phyloP scores from a whole-genome alignment of 805 yeast species.

The Starmerella etchellsii region DNA sequence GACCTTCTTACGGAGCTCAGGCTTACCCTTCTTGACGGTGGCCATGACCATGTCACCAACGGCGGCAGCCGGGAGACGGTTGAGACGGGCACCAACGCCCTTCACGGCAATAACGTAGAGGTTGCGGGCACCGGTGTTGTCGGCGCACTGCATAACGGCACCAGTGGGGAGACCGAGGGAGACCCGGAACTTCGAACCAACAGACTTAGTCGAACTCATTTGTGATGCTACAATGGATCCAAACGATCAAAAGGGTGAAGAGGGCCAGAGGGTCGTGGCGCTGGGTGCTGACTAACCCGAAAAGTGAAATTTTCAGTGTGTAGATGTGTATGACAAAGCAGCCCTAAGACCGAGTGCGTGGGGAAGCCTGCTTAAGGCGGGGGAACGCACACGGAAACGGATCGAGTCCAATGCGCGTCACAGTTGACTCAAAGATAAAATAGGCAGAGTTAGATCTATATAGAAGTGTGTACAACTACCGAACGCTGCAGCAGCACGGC shows the following conservation, averaged over 20 bases:
- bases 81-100: slow-evolving; percentile 98
- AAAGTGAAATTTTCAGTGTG: slow-evolving; percentile 1
- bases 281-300: background rate
- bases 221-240: slow-evolving; percentile 5
- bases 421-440: no score
- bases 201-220: slow-evolving; percentile 23
- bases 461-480: no score
- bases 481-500: no score
- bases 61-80: slow-evolving; percentile 99
- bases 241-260: background rate
- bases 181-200: slow-evolving; percentile 95
- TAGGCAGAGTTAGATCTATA: no score
- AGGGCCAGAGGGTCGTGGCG: background rate
- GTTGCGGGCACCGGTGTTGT: slow-evolving; percentile 99
- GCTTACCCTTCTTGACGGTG: slow-evolving; percentile 99
- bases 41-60: slow-evolving; percentile 81
- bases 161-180: slow-evolving; percentile 99
- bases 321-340: background rate
- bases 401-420: no score
- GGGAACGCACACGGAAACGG: no score
- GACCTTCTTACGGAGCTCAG: slow-evolving; percentile 99
- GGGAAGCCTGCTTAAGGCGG: no score
- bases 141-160: slow-evolving; percentile 99
- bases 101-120: slow-evolving; percentile 96
- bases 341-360: slow-evolving; percentile 6